Conservation (phyloP, 768 basidiomycete genomes). For the Cystobasidium ongulense region DNA sequence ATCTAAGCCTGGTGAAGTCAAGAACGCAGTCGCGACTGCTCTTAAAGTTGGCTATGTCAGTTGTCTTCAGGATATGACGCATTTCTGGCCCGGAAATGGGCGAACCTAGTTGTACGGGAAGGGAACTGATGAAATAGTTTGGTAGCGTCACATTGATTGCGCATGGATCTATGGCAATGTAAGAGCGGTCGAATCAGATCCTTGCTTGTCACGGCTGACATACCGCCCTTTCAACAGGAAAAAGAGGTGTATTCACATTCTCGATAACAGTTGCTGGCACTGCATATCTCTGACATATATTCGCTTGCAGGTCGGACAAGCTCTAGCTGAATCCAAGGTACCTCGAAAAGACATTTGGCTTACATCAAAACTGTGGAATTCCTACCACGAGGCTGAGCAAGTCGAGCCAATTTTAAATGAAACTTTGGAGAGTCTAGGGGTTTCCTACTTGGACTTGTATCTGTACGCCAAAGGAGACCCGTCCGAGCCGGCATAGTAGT, state of each 20-base stretch:
- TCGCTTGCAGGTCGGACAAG: constrained; percentile 19
- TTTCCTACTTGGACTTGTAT: constrained; percentile 69
- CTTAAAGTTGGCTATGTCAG: constrained; percentile 28
- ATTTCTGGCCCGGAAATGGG: no score
- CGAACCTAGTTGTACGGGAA: no score
- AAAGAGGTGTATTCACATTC: background rate
- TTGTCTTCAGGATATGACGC: background rate
- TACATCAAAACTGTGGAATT: constrained; percentile 69
- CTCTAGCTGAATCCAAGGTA: constrained; percentile 41
- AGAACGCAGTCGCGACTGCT: constrained; percentile 15
- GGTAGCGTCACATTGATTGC: constrained; percentile 24
- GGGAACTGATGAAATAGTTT: no score
- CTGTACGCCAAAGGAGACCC: constrained; percentile 47
- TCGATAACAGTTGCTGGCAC: background rate
- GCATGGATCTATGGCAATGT: constrained; percentile 27
- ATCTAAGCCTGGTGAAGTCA: constrained; percentile 31
- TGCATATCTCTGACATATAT: background rate
- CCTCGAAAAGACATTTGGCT: constrained; percentile 61
- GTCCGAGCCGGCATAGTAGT: no score
- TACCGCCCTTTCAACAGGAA: background rate
- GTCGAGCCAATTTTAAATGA: constrained; percentile 62
- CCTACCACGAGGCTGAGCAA: constrained; percentile 65
- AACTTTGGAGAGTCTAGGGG: constrained; percentile 56
- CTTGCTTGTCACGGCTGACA: background rate
- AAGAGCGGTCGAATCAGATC: background rate